Base-by-base conservation (phyloP, 2,329 filamentous ascomycete genomes). In the Thielaviopsis euricoi region DNA sequence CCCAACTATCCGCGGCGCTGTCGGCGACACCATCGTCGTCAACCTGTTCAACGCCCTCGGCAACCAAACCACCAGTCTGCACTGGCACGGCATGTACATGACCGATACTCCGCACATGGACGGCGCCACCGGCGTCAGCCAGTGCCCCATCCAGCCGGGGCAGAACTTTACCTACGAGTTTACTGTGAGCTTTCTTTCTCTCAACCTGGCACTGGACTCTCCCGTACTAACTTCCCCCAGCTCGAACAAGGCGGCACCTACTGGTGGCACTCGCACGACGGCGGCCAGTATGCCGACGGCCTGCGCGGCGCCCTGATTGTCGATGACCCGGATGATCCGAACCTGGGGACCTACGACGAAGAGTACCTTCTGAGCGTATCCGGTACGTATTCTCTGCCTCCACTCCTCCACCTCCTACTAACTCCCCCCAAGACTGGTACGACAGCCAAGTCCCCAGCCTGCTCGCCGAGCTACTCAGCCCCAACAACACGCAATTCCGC, bases 71-170 rank as follows among this genome's bases (percentile, higher is more conserved):
- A 76, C 76, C 4, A 74, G 75, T 50, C 61, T 79, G 1, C 76
- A 74, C 66, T 85, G 79, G 66, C 82, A 85, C 66, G 82, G 82
- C 23, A 67, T 83, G 61, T 75, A 71, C 66, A 76, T 80, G 67
- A 70, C 74, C 63, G 71, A 71, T 40, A 79, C 76, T 1, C 71
- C 69, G 5, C 68, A 74, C 33, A 81, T 83, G 75, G 82, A 86
- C 66, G 82, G 82, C 0, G 74, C 78, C 2, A 70, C 68, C 2
- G 72, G 71, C 15, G 73, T 78, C 4, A 78, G 76, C 0, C 80
- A 83, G 63, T 81, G 76, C 62, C 66, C 75, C 0, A 71, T 83
- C 19, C 69, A 72, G 3, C 76, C 80, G 0, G 77, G 75, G 4
- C 67, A 69, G n/a, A 72, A 67, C 17, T 74, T 82, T 62, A 75